A percentile compares a stretch with the other conserved stretches of the same genome.
These are phyloP conservation scores for Phoenix dactylifera DNA, from an alignment of 176 grass and related monocot genomes.

Conservation along the genomic window DNA sequence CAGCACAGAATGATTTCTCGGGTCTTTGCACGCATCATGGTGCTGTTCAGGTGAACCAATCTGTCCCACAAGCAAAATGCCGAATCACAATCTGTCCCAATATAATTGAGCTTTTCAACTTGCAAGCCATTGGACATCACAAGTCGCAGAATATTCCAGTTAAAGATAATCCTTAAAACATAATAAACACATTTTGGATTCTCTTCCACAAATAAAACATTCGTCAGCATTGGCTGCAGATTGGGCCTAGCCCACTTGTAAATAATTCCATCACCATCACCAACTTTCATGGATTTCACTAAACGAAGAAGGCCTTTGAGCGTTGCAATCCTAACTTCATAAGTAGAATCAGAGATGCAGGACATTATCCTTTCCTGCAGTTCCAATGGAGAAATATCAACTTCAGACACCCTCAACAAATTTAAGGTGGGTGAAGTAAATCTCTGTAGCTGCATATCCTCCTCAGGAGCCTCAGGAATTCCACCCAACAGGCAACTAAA, in stretches of 20 bases:
- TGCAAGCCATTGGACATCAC: constrained; percentile 19
- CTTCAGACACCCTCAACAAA: constrained; percentile 21
- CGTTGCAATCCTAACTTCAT: constrained; percentile 79
- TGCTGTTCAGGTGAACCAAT: constrained; percentile 60
- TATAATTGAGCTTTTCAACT: background rate
- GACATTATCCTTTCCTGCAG: constrained; percentile 62
- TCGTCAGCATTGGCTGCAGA: constrained; percentile 47
- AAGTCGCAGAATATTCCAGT: constrained; percentile 47
- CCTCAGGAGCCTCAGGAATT: constrained; percentile 33
- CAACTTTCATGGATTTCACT: constrained; percentile 39
- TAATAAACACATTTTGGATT: constrained; percentile 87
- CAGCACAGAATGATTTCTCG: constrained; percentile 74
- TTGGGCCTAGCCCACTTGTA: constrained; percentile 51
- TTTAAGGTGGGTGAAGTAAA: constrained; percentile 28
- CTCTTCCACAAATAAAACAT: constrained; percentile 60
- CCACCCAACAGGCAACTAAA: constrained; percentile 60
- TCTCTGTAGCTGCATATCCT: constrained; percentile 41
- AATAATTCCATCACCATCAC: constrained; percentile 36
- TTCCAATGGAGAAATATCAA: constrained; percentile 29
- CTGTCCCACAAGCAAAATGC: constrained; percentile 68
- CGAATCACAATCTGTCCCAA: constrained; percentile 36
- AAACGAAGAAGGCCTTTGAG: constrained; percentile 78
- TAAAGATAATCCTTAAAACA: constrained; percentile 75
- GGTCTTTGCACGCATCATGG: constrained; percentile 54
- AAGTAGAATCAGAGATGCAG: constrained; percentile 61